Evolutionary conservation across 2,329 filamentous ascomycete species (phyloP).

Genomic region (Metarhizium album): DNA sequence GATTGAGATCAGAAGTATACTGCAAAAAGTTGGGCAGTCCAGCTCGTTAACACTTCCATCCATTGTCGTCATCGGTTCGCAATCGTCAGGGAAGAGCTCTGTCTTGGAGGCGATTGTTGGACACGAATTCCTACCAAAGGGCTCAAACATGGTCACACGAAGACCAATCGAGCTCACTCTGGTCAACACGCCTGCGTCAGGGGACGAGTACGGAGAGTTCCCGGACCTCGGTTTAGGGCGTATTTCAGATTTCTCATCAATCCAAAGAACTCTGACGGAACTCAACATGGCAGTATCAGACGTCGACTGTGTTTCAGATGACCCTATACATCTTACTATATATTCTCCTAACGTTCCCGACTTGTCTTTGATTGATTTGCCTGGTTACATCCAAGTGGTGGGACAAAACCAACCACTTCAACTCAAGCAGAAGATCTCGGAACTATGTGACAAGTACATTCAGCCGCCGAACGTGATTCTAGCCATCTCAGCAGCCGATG

Average conservation of each 20-base stretch:
- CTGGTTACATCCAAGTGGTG: conserved; percentile 93
- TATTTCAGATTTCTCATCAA: conserved; percentile 82
- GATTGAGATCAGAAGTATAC: conserved; percentile 93
- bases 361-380: conserved; percentile 88
- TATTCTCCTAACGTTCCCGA: conserved; percentile 94
- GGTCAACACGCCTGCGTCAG: conserved; percentile 82
- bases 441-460: conserved; percentile 97
- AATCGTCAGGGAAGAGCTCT: conserved; percentile 96
- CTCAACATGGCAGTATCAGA: conserved; percentile 89
- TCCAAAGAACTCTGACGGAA: conserved; percentile 89
- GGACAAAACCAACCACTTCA: conserved; percentile 83
- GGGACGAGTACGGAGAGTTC: conserved; percentile 90
- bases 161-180: conserved; percentile 92
- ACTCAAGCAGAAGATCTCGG: conserved; percentile 89
- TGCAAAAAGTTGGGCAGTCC: conserved; percentile 87
- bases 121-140: conserved; percentile 94
- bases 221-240: conserved; percentile 82
- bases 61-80: conserved; percentile 97
- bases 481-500: conserved; percentile 93
- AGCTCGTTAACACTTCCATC: conserved; percentile 81
- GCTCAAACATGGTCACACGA: conserved; percentile 96
- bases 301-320: conserved; percentile 85
- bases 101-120: conserved; percentile 95
- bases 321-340: conserved; percentile 91
- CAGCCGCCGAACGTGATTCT: conserved; percentile 92